Evolutionary conservation across 768 basidiomycete species (phyloP), one percentile per base, ranked within the genome.

Genomic region (Mycena kentingensis): DNA sequence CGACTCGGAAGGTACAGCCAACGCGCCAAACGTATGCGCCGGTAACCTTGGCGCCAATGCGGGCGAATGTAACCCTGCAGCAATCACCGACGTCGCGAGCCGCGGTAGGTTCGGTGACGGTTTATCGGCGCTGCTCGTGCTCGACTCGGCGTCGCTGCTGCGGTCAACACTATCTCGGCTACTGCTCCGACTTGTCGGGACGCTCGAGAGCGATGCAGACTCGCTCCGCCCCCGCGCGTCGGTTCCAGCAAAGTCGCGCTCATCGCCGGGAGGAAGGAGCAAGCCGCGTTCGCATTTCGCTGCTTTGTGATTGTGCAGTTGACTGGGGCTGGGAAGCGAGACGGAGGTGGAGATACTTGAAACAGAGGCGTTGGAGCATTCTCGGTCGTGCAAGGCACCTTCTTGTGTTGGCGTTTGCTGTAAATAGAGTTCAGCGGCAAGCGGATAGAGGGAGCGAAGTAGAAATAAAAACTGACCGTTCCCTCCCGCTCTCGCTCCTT

Each of bases 61-160:
- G 29, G 58, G 58, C 41, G 58, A 60, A 27, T 55, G 55, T 46
- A 43, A 54, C 35, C 54, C 53, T 36, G 58, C 50, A 8, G 58
- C 50, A 3, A 59, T 29, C 41, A 55, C 50, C 13, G 27, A 32
- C 25, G 49, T 46, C 45, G 57, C 57, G 7, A 58, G 51, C 4
- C 18, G 49, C 19, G 58, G 58, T 16, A 59, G 50, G 26, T 42
- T 43, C 28, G 57, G 57, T 21, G 55, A 47, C 31, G 50, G 38
- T 43, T 45, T 52, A 18, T 49, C 50, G 42, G 19, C 0, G n/a
- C n/a, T n/a, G n/a, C n/a, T n/a, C 2, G 47, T 45, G 19, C 35
- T 37, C 36, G 8, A 26, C 37, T 47, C 49, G 28, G 19, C 25
- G 8, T 45, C 38, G 31, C 21, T 32, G 12, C 28, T 24, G 27